A percentile compares a stretch with the other conserved stretches of the same genome.
Evolutionary conservation across 257 asterid species (phyloP).

Genomic region (Thymus mandschuricus): DNA sequence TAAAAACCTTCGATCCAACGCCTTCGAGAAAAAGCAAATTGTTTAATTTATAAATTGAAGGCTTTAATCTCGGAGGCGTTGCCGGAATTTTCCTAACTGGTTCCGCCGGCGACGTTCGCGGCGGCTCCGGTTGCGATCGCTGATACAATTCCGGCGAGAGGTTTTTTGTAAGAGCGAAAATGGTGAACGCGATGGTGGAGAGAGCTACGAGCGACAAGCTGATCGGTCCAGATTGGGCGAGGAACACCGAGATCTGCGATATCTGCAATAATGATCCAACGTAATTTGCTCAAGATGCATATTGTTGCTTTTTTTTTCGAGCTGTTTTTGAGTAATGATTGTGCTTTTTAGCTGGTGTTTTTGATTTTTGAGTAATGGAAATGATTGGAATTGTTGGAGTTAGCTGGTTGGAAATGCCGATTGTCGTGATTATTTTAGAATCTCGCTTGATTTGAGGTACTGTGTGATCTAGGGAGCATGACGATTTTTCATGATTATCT

Average conservation of each 20-base stretch:
- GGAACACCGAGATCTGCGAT: constrained; percentile 97
- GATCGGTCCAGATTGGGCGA: constrained; percentile 99
- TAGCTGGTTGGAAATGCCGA: neutral
- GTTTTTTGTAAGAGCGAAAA: constrained; percentile 30
- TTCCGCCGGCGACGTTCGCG: constrained; percentile 28
- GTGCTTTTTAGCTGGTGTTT: constrained; percentile 8
- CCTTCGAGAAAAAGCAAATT: constrained; percentile 31
- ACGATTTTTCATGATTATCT: neutral
- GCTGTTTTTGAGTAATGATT: neutral
- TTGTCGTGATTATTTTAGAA: constrained; percentile 2
- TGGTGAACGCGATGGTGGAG: constrained; percentile 94
- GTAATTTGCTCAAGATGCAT: constrained; percentile 48
- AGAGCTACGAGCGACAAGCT: constrained; percentile 95
- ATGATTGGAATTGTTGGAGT: neutral
- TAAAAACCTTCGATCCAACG: constrained; percentile 42
- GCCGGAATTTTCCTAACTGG: constrained; percentile 1
- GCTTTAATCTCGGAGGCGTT: constrained; percentile 21
- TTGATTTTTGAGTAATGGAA: neutral
- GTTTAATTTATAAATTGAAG: neutral
- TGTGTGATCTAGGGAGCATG: constrained; percentile 7
- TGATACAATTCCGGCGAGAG: constrained; percentile 23
- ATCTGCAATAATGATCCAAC: constrained; percentile 92
- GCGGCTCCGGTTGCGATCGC: constrained; percentile 10
- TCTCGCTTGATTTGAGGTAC: neutral
- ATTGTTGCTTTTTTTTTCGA: neutral